A percentile compares a stretch with the other conserved stretches of the same genome.
Evolutionary conservation across 768 basidiomycete species (phyloP).

Genomic region (Hygrophorus russula): DNA sequence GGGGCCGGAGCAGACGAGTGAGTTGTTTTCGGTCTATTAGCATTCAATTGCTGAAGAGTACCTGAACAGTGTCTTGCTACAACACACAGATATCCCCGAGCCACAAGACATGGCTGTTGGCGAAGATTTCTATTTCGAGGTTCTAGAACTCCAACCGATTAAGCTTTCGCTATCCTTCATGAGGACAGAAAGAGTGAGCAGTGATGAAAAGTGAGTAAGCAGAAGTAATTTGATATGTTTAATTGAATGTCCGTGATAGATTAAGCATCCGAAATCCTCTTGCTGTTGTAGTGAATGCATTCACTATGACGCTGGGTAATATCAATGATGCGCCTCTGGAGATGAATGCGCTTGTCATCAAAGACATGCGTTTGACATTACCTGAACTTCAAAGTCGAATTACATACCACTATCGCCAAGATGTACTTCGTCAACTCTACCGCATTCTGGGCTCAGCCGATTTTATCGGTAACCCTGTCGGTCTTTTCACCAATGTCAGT

Average conservation of each 20-base stretch:
- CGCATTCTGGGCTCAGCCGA: conserved; percentile 97
- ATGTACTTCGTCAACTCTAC: conserved; percentile 88
- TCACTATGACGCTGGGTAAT: conserved; percentile 96
- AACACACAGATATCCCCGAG: conserved; percentile 58
- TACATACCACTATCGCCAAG: conserved; percentile 86
- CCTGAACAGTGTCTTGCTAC: conserved; percentile 53
- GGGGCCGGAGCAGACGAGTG: conserved; percentile 70
- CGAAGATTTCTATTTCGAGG: conserved; percentile 88
- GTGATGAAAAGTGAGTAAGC: conserved; percentile 74
- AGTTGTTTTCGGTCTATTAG: conserved; percentile 14
- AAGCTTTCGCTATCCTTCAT: conserved; percentile 91
- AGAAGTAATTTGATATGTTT: conserved; percentile 2
- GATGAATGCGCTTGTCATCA: conserved; percentile 87
- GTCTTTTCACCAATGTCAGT: conserved; percentile 95
- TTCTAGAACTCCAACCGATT: conserved; percentile 90
- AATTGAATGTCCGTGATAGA: conserved; percentile 22
- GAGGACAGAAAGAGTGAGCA: conserved; percentile 88
- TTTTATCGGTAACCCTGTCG: conserved; percentile 93
- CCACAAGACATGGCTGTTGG: conserved; percentile 56
- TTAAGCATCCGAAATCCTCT: conserved; percentile 80
- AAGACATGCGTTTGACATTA: conserved; percentile 82
- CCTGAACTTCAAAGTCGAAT: conserved; percentile 81
- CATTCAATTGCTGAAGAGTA: conserved; percentile 4
- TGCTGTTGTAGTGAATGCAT: conserved; percentile 84
- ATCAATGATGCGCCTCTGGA: conserved; percentile 92